These are phyloP conservation scores for Wickerhamomyces rabaulensis DNA, from an alignment of 805 yeast species.

Conservation along the genomic window DNA sequence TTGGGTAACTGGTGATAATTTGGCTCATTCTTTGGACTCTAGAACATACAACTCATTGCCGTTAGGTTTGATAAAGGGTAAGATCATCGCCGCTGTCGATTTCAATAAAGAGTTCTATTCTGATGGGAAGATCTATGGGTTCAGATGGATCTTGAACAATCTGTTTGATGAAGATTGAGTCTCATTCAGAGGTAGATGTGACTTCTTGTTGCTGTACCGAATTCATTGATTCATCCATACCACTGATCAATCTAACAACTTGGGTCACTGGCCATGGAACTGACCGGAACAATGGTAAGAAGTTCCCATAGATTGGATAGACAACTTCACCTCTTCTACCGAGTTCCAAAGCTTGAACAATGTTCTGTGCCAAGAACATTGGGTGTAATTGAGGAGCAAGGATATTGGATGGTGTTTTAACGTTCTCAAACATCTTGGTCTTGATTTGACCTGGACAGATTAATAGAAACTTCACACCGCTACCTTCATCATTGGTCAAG, in stretches of 20 bases:
- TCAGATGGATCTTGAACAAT: constrained; percentile 50
- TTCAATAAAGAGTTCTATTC: constrained; percentile 41
- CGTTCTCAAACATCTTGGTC: constrained; percentile 69
- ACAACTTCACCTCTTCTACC: constrained; percentile 68
- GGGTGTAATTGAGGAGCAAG: constrained; percentile 85
- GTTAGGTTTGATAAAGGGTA: constrained; percentile 82
- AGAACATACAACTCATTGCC: constrained; percentile 89
- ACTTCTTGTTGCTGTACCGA: not conserved
- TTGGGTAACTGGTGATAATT: constrained; percentile 96
- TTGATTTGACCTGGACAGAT: constrained; percentile 85
- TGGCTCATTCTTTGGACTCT: constrained; percentile 83
- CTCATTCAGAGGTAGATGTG: not conserved
- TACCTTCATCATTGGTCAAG: constrained; percentile 19
- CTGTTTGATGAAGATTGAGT: constrained; percentile 33
- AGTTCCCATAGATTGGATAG: constrained; percentile 70
- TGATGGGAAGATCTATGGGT: constrained; percentile 41
- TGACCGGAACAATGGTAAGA: constrained; percentile 66
- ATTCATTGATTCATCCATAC: constrained; percentile 41
- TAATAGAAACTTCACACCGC: constrained; percentile 67
- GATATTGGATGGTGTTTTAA: constrained; percentile 64
- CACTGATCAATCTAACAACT: constrained; percentile 34
- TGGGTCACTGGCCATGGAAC: constrained; percentile 63
- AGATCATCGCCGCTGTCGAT: constrained; percentile 67
- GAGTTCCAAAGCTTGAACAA: constrained; percentile 49
- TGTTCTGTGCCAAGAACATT: constrained; percentile 50